Conservation (phyloP, 345 rosid genomes). For the Eucalyptus erythrocorys region DNA sequence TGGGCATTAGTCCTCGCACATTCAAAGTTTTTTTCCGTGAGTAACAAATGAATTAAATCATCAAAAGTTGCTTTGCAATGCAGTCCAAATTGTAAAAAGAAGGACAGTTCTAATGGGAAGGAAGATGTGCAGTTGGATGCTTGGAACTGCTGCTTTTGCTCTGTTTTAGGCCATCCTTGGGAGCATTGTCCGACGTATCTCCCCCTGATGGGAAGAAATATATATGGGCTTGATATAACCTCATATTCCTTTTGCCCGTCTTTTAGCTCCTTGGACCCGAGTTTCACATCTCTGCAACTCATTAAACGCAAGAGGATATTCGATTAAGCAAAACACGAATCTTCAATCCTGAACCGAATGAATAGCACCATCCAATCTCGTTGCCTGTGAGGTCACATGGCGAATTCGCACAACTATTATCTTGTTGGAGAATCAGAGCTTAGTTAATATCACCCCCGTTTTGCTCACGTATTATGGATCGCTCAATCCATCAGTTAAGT, state of each 20-base stretch:
- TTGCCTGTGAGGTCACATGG: not conserved
- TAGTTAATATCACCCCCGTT: too few species aligned
- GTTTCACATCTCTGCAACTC: constrained; percentile 18
- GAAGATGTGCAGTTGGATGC: not conserved
- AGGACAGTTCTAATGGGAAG: not conserved
- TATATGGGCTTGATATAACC: not conserved
- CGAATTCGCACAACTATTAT: not conserved
- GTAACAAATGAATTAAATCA: too few species aligned
- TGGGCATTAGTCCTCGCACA: not conserved
- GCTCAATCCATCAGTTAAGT: too few species aligned
- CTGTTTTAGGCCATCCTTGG: not conserved
- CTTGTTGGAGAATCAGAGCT: not conserved
- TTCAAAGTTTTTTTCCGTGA: too few species aligned
- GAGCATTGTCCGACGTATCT: not conserved
- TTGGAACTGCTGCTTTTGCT: not conserved
- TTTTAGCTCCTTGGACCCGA: constrained; percentile 8
- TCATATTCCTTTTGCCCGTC: constrained; percentile 3
- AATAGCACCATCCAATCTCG: not conserved
- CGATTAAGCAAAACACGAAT: not conserved
- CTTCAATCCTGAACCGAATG: not conserved
- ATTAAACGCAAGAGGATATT: not conserved
- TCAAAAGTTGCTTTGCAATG: not conserved
- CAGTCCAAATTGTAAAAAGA: not conserved
- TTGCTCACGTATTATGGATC: too few species aligned
- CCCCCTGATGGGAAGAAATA: too few species aligned